Evolutionary conservation across 164 flowering plant genomes (phyloP), one percentile per base, ranked within the genome.

Genomic region (Warburgia ugandensis): DNA sequence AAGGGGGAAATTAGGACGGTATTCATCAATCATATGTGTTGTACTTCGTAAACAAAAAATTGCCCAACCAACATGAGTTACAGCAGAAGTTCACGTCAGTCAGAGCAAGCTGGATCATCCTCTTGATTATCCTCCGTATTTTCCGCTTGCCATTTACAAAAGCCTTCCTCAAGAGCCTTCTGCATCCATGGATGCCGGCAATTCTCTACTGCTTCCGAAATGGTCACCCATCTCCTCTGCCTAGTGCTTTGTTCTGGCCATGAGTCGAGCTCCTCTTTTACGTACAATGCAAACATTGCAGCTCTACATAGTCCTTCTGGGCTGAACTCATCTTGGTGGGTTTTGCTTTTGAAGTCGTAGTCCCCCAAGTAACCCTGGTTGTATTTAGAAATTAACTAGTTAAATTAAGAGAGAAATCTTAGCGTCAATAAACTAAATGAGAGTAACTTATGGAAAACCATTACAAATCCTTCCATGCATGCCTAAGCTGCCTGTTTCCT

Each of bases 101-200:
- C 35, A 5, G n/a, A 37, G 41, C 6, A 13, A 13, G 6, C 42
- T 3, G 14, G 7, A 13, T 14, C 4, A 12, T 28, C 49, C 8
- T 45, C 27, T 14, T 31, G 10, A 16, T 12, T 28, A 32, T 14
- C 32, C n/a, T 8, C 14, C 31, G 17, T 27, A 8, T 19, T 45
- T 45, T 45, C 49, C 29, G 27, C 49, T 27, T n/a, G 30, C 78
- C 80, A 75, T 40, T 63, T 66, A n/a, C 49, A 55, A 59, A 80
- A 77, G 32, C 75, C 77, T 25, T 30, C 43, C 5, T 68, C 48
- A 9, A 84, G 75, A 31, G 86, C 94, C 22, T 21, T 41, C 4
- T 71, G 64, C 94, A 85, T 85, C 94, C 94, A 85, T 8, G 78
- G 83, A 56, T 85, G 82, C 11, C 89, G 80, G 70, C 89, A 80